A percentile compares a stretch with the other conserved stretches of the same genome.
Evolutionary conservation across 2,329 filamentous ascomycete genomes (phyloP).

Genomic region (Tetracladium maxilliforme): DNA sequence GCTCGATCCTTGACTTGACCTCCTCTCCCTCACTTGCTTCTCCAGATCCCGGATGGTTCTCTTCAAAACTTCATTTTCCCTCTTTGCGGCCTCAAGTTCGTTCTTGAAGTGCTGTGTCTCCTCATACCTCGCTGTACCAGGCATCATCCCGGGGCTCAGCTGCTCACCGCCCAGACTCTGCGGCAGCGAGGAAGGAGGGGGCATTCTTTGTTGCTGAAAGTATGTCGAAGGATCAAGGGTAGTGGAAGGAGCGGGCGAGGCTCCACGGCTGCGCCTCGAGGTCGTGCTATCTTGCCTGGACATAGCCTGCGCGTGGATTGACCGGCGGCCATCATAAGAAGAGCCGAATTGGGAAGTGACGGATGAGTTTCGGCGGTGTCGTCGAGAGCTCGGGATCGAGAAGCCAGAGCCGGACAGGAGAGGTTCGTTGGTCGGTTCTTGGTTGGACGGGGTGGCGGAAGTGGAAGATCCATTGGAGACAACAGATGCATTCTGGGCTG

Average conservation of each 20-base stretch:
- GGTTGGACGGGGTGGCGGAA: slow-evolving; percentile 31
- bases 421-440: slow-evolving; percentile 32
- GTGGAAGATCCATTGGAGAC: slow-evolving; percentile 51
- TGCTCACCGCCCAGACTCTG: slow-evolving; percentile 24
- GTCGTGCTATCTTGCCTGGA: too few species aligned
- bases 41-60: slow-evolving; percentile 47
- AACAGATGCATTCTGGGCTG: slow-evolving; percentile 50
- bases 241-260: slow-evolving; percentile 20
- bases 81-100: slow-evolving; percentile 45
- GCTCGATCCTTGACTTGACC: slow-evolving; percentile 25
- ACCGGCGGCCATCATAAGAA: too few species aligned
- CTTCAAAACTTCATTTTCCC: slow-evolving; percentile 49
- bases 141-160: slow-evolving; percentile 37
- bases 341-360: too few species aligned
- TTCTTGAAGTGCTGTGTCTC: slow-evolving; percentile 43
- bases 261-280: slow-evolving; percentile 32
- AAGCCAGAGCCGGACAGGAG: slow-evolving; percentile 42
- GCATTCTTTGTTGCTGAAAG: slow-evolving; percentile 6
- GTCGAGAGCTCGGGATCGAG: slow-evolving; percentile 34
- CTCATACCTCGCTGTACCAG: slow-evolving; percentile 44
- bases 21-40: slow-evolving; percentile 23
- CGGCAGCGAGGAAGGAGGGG: slow-evolving; percentile 23
- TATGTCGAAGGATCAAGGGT: slow-evolving; percentile 11
- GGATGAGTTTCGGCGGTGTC: slow-evolving; percentile 39
- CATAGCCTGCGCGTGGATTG: too few species aligned